Evolutionary conservation across 495 filamentous ascomycete species (phyloP).

Genomic region (Lepidopterella palustris): DNA sequence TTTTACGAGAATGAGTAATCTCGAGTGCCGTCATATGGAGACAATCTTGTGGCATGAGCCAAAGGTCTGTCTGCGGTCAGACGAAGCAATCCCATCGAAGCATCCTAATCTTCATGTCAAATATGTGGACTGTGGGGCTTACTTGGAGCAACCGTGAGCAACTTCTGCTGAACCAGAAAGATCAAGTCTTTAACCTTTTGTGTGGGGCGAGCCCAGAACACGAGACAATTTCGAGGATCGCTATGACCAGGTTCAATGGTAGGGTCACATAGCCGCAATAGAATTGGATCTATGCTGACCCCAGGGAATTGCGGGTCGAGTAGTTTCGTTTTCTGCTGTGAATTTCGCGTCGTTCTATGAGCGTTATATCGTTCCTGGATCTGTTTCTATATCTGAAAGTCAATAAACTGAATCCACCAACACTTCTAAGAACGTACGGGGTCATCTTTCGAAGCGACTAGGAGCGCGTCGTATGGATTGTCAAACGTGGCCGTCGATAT

Average conservation of each 20-base stretch:
- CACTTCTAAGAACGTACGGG: slow-evolving; percentile 23
- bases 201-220: slow-evolving; percentile 82
- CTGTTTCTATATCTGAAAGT: slow-evolving; percentile 44
- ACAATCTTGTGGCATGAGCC: slow-evolving; percentile 69
- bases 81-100: background rate
- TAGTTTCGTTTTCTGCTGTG: slow-evolving; percentile 61
- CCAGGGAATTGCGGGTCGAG: slow-evolving; percentile 60
- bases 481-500: slow-evolving; percentile 25
- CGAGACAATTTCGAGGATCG: slow-evolving; percentile 74
- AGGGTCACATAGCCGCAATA: slow-evolving; percentile 58
- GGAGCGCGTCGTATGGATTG: slow-evolving; percentile 74
- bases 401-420: background rate
- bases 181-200: slow-evolving; percentile 59
- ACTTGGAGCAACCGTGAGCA: slow-evolving; percentile 61
- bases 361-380: slow-evolving; percentile 66
- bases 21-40: slow-evolving; percentile 87
- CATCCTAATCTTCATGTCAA: background rate
- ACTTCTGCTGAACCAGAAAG: slow-evolving; percentile 56
- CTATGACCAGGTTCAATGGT: slow-evolving; percentile 55
- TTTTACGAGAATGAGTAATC: slow-evolving; percentile 62
- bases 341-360: slow-evolving; percentile 68
- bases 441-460: slow-evolving; percentile 42
- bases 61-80: slow-evolving; percentile 52
- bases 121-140: slow-evolving; percentile 29
- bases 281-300: slow-evolving; percentile 67